A percentile compares a stretch with the other conserved stretches of the same genome.
Evolutionary conservation across 306 rosid genomes (phyloP).

Genomic region (Lablab purpureus): DNA sequence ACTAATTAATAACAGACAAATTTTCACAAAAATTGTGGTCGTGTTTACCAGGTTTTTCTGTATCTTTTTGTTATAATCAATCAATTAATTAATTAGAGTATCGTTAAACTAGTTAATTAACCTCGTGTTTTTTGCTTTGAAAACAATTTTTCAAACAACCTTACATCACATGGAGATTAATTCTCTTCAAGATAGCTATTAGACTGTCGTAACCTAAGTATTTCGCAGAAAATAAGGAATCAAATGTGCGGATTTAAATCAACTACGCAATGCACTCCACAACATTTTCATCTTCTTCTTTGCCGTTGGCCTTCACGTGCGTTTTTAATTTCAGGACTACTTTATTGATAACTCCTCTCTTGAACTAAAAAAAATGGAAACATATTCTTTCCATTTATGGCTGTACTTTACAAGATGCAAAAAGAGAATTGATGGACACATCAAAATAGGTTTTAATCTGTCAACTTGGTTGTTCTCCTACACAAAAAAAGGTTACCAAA

Average conservation of each 20-base stretch:
- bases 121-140: neutral
- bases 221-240: neutral
- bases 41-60: slow-evolving; percentile 17
- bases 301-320: neutral
- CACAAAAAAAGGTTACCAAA: neutral
- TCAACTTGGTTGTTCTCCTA: slow-evolving; percentile 23
- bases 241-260: neutral
- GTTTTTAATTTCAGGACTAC: neutral
- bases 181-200: neutral
- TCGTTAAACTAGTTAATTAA: slow-evolving; percentile 35
- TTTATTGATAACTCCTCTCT: neutral
- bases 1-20: neutral
- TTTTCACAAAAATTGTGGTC: slow-evolving; percentile 5
- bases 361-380: slow-evolving; percentile 1
- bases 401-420: neutral
- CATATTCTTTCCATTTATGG: slow-evolving; percentile 20
- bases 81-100: neutral
- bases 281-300: neutral
- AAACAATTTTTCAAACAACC: slow-evolving; percentile 6
- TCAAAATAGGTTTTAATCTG: slow-evolving; percentile 14
- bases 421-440: slow-evolving; percentile 19
- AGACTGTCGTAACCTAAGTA: neutral
- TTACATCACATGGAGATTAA: slow-evolving; percentile 17
- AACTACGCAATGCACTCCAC: neutral
- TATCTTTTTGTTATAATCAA: slow-evolving; percentile 8